A percentile compares a stretch with the other conserved stretches of the same genome.
Conservation (phyloP, 2,329 filamentous ascomycete species). For the Neurospora crassa region DNA sequence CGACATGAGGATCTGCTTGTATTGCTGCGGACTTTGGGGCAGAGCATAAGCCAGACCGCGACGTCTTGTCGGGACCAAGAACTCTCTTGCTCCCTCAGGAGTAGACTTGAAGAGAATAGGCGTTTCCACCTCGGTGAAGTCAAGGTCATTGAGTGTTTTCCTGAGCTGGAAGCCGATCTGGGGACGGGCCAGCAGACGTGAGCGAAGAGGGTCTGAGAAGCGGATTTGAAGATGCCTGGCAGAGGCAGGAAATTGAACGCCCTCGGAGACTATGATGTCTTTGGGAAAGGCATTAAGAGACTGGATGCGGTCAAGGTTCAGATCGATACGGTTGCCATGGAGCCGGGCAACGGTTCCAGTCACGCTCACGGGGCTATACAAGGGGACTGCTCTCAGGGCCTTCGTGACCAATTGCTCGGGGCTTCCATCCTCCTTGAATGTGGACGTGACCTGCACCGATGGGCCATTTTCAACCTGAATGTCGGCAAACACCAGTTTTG, state of each 20-base stretch:
- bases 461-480: constrained; percentile 24
- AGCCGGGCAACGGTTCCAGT: constrained; percentile 27
- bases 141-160: constrained; percentile 43
- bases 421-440: constrained; percentile 28
- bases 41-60: constrained; percentile 76
- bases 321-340: constrained; percentile 35
- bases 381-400: constrained; percentile 34
- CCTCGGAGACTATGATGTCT: constrained; percentile 66
- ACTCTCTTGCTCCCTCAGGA: constrained; percentile 89
- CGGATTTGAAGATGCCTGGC: constrained; percentile 79
- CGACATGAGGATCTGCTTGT: constrained; percentile 96
- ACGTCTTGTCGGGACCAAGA: constrained; percentile 77
- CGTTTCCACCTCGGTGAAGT: constrained; percentile 77
- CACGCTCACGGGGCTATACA: constrained; percentile 44
- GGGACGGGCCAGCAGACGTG: constrained; percentile 63
- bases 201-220: constrained; percentile 56
- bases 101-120: constrained; percentile 96
- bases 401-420: constrained; percentile 27
- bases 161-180: constrained; percentile 33
- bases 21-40: constrained; percentile 94
- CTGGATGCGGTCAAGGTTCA: constrained; percentile 52
- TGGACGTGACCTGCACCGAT: constrained; percentile 32
- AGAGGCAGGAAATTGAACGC: constrained; percentile 63
- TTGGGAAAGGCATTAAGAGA: constrained; percentile 65
- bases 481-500: constrained; percentile 62